Evolutionary conservation across 805 yeast species (phyloP).

Genomic region (Wickerhamiella hasegawae): DNA sequence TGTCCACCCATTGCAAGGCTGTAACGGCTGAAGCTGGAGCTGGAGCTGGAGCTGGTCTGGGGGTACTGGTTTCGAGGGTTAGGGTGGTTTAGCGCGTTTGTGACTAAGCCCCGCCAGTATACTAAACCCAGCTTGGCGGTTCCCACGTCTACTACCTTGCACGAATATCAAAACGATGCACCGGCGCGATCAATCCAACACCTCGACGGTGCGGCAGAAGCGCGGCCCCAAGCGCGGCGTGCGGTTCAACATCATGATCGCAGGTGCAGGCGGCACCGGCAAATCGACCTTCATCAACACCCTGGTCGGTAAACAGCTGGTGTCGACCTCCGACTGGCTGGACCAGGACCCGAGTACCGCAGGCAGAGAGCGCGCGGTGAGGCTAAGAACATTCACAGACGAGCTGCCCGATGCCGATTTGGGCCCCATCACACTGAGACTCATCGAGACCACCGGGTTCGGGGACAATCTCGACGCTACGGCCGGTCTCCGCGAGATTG

Average conservation of each 20-base stretch:
- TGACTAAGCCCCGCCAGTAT: no score
- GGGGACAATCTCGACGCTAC: constrained; percentile 62
- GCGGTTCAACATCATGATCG: constrained; percentile 73
- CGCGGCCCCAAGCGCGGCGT: constrained; percentile 70
- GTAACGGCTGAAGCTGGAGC: no score
- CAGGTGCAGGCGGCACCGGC: constrained; percentile 82
- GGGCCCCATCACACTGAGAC: constrained; percentile 27
- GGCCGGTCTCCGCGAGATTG: constrained; percentile 32
- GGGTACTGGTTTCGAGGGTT: no score
- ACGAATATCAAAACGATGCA: no score
- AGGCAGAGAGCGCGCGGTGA: constrained; percentile 16
- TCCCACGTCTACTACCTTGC: no score
- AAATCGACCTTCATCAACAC: constrained; percentile 88
- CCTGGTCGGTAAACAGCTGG: constrained; percentile 69
- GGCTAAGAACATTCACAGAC: constrained; percentile 15
- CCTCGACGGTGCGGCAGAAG: constrained; percentile 38
- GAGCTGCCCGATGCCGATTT: constrained; percentile 14
- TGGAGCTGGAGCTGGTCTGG: no score
- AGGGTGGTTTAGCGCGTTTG: no score
- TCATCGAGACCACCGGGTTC: constrained; percentile 61
- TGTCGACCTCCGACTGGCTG: constrained; percentile 23
- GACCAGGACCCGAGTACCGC: constrained; percentile 16
- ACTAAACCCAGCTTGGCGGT: no score
- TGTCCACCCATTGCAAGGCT: no score
- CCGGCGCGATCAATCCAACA: constrained; percentile 2